Evolutionary conservation across 192 early-diverging fungal species (phyloP), one percentile per base, ranked within the genome.

Genomic region (Coemansia sp.): DNA sequence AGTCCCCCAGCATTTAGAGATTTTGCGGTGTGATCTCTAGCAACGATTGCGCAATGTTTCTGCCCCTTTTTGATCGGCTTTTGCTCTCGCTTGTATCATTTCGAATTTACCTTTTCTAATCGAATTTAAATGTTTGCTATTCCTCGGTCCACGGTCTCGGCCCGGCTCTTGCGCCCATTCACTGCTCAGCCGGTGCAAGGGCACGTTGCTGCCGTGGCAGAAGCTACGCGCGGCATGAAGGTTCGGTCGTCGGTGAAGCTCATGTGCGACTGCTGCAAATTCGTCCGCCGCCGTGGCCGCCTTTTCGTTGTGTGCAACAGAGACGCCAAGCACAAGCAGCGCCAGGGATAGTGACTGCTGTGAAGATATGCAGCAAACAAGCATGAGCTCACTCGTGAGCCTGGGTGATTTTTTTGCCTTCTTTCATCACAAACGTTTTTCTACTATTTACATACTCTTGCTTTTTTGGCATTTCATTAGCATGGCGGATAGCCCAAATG

Each of bases 241-340:
- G 91, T 92, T 15, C 87, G 91, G 41, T 87, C 92, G 27, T 88
- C 93, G 12, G 85, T 97, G 56, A 95, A 94, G 76, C 86, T 89
- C 67, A 85, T 93, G 55, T 97, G 95, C 68, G 88, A 94, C 41
- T 80, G 90, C 44, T 97, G 95, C 83, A 91, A 83, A 50, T 94
- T 94, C 61, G 89, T 89, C 35, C 84, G 85, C 63, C 84, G 95
- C 58, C 83, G 91, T 26, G 93, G 94, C 39, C 88, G 84, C 39
- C 76, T 98, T 24, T 88, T 90, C 68, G 91, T 98, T 21, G 82
- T 93, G 8, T 98, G 95, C 84, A 88, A 80, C 75, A 90, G 91
- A 74, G 91, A 95, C 69, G 86, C 89, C 55, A 93, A 91, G 80
- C 95, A 98, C 78, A 98, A 98, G 85, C 95, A 98, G 73, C 83